Evolutionary conservation across 345 rosid species (phyloP).

Genomic region (Kandelia obovata): DNA sequence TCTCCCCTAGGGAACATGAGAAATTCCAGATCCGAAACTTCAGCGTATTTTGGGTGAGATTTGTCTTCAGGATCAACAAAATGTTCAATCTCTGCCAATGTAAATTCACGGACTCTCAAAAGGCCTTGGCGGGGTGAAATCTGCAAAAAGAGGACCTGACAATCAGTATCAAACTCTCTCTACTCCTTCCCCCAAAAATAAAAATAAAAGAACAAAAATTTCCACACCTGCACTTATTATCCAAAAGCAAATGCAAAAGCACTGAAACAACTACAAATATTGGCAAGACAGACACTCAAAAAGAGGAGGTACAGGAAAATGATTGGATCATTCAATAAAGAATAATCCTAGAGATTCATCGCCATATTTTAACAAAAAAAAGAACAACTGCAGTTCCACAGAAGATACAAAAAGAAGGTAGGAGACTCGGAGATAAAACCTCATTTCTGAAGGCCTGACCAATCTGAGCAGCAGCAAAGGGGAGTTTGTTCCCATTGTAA

Average conservation of each 20-base stretch:
- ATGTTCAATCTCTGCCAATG: constrained; percentile 93
- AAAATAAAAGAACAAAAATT: no score
- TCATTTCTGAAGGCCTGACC: constrained; percentile 98
- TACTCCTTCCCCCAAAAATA: background rate
- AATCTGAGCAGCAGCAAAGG: constrained; percentile 97
- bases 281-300: no score
- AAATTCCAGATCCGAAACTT: constrained; percentile 63
- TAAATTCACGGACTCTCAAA: constrained; percentile 88
- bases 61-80: constrained; percentile 96
- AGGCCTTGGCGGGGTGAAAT: constrained; percentile 99
- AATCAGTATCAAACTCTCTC: background rate
- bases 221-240: no score
- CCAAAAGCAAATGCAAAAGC: no score
- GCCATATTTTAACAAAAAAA: background rate
- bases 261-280: no score
- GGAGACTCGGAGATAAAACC: constrained; percentile 37
- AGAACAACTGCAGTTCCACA: background rate
- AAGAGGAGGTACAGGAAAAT: no score
- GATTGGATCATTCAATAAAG: no score
- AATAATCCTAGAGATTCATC: background rate
- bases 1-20: constrained; percentile 89
- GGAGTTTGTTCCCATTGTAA: constrained; percentile 87
- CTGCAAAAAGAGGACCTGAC: constrained; percentile 26
- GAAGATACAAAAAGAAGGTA: background rate
- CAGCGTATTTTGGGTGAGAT: constrained; percentile 78